These are phyloP conservation scores for Spergularia bocconei DNA, from an alignment of 148 eudicot genomes.

Conservation along the genomic window DNA sequence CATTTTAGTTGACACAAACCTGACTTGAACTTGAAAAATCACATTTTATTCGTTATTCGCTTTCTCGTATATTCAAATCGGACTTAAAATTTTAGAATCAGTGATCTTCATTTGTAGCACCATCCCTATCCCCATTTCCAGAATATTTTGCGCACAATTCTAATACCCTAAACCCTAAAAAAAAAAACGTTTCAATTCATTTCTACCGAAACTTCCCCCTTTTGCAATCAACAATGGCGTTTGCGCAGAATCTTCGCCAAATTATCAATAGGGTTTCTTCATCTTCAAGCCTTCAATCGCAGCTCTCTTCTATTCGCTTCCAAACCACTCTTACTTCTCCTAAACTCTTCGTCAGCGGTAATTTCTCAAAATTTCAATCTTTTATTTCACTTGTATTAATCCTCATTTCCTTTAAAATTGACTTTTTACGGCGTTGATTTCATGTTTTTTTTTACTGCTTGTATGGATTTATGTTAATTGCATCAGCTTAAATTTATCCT, in stretches of 20 bases:
- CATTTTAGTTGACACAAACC: too few species aligned
- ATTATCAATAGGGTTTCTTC: conserved; percentile 34
- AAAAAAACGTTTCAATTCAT: not conserved
- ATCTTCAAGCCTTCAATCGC: conserved; percentile 38
- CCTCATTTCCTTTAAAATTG: not conserved
- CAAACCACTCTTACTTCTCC: conserved; percentile 69
- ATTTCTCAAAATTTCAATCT: not conserved
- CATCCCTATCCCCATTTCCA: too few species aligned
- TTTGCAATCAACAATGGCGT: conserved; percentile 45
- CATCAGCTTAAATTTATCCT: too few species aligned
- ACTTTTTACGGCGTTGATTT: not conserved
- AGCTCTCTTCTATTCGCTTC: conserved; percentile 48
- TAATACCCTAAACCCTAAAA: conserved; percentile 13
- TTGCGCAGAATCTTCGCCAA: conserved; percentile 53
- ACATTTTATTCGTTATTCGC: too few species aligned
- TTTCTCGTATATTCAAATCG: too few species aligned
- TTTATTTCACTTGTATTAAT: not conserved
- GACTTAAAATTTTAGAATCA: too few species aligned
- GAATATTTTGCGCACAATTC: not conserved
- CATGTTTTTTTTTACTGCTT: too few species aligned
- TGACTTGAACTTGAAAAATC: too few species aligned
- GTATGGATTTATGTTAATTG: too few species aligned
- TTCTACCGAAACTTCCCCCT: too few species aligned
- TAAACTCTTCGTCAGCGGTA: conserved; percentile 85
- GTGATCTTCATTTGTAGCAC: too few species aligned